Conservation (phyloP, 2,329 filamentous ascomycete genomes). For the Eutypa lata region DNA sequence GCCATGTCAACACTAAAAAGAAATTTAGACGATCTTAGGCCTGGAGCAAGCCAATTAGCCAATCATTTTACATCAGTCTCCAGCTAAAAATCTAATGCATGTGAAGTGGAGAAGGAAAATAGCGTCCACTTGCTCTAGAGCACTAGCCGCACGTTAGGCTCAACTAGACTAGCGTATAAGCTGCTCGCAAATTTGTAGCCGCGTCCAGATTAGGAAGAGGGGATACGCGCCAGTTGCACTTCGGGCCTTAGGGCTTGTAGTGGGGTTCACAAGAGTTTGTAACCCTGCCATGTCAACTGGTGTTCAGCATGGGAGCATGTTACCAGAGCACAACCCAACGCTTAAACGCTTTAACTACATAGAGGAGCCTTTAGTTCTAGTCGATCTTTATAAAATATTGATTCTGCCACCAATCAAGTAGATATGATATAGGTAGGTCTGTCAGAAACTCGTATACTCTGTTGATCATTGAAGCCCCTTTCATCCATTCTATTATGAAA, state of each 20-base stretch:
- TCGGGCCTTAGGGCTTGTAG: background rate
- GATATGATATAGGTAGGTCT: no score
- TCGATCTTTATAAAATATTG: no score
- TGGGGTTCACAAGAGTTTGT: background rate
- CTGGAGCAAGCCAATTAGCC: background rate
- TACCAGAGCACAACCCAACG: no score
- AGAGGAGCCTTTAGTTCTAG: no score
- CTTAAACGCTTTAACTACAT: no score
- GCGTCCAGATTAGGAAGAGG: background rate
- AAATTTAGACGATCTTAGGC: background rate
- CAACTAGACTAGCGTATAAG: slow-evolving; percentile 2
- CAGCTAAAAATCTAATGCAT: background rate
- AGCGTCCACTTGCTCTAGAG: no score
- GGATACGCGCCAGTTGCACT: background rate
- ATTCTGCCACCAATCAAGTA: no score
- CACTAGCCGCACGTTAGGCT: background rate
- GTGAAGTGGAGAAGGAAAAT: background rate
- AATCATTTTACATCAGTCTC: slow-evolving; percentile 1
- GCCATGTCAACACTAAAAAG: no score
- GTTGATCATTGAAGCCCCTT: no score
- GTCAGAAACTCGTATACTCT: no score
- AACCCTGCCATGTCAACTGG: no score
- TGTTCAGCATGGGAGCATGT: background rate
- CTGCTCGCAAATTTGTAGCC: slow-evolving; percentile 2
- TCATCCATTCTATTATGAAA: no score